Percentiles rank a stretch among this genome's conserved stretches.
Conservation (phyloP, 164 flowering plant species). For the Magnolia changhungtana region DNA sequence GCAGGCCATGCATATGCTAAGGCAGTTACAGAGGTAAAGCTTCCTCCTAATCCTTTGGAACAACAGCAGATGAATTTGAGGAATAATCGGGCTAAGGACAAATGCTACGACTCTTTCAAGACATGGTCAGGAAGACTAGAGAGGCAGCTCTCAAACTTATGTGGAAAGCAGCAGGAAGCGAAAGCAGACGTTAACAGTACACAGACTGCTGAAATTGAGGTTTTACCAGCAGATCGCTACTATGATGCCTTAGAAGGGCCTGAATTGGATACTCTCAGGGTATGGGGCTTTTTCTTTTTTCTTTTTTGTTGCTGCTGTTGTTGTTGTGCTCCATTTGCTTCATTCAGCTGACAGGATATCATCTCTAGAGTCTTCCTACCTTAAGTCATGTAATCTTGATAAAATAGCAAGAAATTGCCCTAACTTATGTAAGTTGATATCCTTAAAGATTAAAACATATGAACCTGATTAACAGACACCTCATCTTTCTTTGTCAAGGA, state of each 20-base stretch:
- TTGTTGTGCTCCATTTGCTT: background rate
- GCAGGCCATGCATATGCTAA: conserved; percentile 17
- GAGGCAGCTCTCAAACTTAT: conserved; percentile 56
- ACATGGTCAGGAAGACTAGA: conserved; percentile 79
- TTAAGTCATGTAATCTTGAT: too few species aligned
- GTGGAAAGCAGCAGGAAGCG: conserved; percentile 41
- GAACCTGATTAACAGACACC: too few species aligned
- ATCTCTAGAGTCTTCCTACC: too few species aligned
- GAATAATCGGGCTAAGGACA: conserved; percentile 36
- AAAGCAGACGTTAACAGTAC: conserved; percentile 15
- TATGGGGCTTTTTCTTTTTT: conserved; percentile 14
- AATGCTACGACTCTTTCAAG: conserved; percentile 64
- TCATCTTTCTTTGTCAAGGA: too few species aligned
- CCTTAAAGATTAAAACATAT: too few species aligned
- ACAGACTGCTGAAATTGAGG: conserved; percentile 26
- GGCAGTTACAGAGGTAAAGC: conserved; percentile 13
- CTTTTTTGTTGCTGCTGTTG: background rate
- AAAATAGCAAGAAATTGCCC: too few species aligned
- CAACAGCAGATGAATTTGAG: conserved; percentile 23
- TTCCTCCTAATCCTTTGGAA: background rate
- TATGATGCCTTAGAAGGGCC: conserved; percentile 91
- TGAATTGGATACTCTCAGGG: conserved; percentile 74
- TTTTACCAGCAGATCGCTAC: conserved; percentile 60
- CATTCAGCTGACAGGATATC: too few species aligned
- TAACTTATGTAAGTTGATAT: too few species aligned